A percentile compares a stretch with the other conserved stretches of the same genome.
Evolutionary conservation across 345 rosid genomes (phyloP).

Genomic region (Geranium brycei): DNA sequence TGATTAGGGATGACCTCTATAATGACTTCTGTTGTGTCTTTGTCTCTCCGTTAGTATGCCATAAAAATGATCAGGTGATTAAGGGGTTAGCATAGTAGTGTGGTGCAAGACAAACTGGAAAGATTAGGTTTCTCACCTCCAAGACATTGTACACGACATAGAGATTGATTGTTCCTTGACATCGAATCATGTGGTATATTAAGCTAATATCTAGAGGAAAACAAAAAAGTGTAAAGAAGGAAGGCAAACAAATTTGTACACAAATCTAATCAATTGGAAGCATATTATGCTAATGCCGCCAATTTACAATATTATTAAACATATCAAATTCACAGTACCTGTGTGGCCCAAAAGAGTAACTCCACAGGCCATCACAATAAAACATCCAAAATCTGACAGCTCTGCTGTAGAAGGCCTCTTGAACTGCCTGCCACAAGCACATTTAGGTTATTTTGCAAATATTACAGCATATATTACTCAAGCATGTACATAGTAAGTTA

Average conservation of each 20-base stretch:
- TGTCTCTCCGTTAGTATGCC: background rate
- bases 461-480: background rate
- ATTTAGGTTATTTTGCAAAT: slow-evolving; percentile 34
- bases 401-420: slow-evolving; percentile 74
- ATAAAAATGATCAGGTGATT: background rate
- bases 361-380: slow-evolving; percentile 54
- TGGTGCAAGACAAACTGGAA: background rate
- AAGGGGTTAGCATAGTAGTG: slow-evolving; percentile 1
- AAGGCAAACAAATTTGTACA: background rate
- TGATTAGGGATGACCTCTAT: no score
- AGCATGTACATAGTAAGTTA: background rate
- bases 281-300: slow-evolving; percentile 3
- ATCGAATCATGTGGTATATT: slow-evolving; percentile 97
- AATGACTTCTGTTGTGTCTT: no score
- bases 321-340: slow-evolving; percentile 32
- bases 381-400: slow-evolving; percentile 84
- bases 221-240: slow-evolving; percentile 4
- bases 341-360: slow-evolving; percentile 52
- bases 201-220: slow-evolving; percentile 73
- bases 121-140: slow-evolving; percentile 47
- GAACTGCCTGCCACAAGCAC: slow-evolving; percentile 75
- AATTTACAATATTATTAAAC: slow-evolving; percentile 3
- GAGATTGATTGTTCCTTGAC: slow-evolving; percentile 94
- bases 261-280: slow-evolving; percentile 5
- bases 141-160: slow-evolving; percentile 87